phyloP scores from a whole-genome alignment of 2,329 filamentous ascomycete species.

The Ceratocystis diversiconidia region DNA sequence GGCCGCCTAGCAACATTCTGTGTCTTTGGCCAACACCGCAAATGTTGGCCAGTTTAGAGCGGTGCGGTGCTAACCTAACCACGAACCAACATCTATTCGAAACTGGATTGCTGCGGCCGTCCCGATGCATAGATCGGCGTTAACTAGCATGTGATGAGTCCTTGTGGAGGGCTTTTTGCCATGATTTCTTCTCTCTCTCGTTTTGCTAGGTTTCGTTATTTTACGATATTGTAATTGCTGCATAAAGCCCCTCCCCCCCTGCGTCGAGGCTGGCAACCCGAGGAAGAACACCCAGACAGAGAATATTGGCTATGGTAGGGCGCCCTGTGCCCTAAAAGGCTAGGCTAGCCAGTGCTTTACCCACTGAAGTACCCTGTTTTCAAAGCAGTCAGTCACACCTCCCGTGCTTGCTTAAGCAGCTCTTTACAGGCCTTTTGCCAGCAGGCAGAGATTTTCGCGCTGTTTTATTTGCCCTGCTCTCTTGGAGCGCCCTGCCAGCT shows the following conservation, averaged over 20 bases:
- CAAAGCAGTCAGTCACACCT: neutral
- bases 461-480: neutral
- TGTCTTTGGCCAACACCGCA: too few species aligned
- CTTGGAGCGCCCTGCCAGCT: neutral
- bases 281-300: neutral
- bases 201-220: neutral
- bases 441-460: neutral
- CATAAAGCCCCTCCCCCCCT: neutral
- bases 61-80: too few species aligned
- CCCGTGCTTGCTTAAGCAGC: neutral
- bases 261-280: neutral
- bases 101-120: neutral
- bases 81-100: too few species aligned
- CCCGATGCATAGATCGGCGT: neutral
- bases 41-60: too few species aligned
- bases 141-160: neutral
- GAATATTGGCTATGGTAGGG: neutral
- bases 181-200: neutral
- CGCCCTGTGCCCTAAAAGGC: neutral
- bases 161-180: neutral
- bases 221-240: too few species aligned
- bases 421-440: neutral
- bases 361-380: slow-evolving; percentile 4
- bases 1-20: too few species aligned
- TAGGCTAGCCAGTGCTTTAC: too few species aligned